phyloP scores from a whole-genome alignment of 2,329 filamentous ascomycete genomes.

The Colletotrichum tabaci region DNA sequence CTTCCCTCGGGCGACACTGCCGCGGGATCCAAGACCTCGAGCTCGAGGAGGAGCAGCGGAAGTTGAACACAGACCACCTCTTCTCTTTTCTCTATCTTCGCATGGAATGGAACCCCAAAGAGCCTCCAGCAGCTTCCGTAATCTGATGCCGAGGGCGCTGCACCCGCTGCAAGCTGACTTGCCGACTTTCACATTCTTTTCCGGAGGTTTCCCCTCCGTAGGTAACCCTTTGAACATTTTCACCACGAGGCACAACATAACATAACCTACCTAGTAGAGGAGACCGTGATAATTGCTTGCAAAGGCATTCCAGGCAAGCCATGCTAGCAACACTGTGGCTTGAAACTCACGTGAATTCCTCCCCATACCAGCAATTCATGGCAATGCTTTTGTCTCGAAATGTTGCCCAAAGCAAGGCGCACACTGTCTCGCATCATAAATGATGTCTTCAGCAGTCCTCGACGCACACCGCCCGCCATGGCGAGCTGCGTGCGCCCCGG shows the following conservation, averaged over 20 bases:
- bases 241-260: too few relatives aligned
- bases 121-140: background rate
- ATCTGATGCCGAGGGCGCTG: too few relatives aligned
- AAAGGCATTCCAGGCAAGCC: background rate
- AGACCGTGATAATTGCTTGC: background rate
- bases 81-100: conserved; percentile 8
- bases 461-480: background rate
- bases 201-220: too few relatives aligned
- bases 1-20: conserved; percentile 29
- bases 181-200: background rate
- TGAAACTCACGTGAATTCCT: background rate
- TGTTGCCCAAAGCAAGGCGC: background rate
- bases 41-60: conserved; percentile 7
- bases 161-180: background rate
- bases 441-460: background rate
- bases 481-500: background rate
- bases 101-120: conserved; percentile 15
- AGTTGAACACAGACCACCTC: conserved; percentile 26
- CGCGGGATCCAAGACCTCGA: conserved; percentile 25
- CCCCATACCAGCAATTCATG: background rate
- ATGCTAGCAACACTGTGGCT: conserved; percentile 3
- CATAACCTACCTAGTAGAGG: too few relatives aligned
- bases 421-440: background rate
- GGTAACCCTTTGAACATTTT: too few relatives aligned
- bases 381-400: background rate